Evolutionary conservation across 2,329 filamentous ascomycete genomes (phyloP).

Genomic region (Fusarium tricinctum): DNA sequence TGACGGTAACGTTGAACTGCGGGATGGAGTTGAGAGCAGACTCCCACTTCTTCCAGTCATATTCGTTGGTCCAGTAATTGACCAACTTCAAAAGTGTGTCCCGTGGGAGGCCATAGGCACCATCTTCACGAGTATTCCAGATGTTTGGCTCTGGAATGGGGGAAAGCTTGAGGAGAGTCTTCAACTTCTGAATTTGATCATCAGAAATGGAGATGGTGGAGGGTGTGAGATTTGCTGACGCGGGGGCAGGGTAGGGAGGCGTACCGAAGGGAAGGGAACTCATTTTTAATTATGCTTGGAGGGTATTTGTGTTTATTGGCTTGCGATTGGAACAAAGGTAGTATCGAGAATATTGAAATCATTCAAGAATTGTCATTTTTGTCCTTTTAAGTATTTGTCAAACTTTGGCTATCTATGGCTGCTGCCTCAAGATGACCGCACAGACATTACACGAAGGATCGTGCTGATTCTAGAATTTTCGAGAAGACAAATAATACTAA

Average conservation of each 20-base stretch:
- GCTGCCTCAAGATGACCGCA: background rate
- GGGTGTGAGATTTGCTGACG: constrained; percentile 27
- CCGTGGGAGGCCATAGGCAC: constrained; percentile 1
- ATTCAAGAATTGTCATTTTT: background rate
- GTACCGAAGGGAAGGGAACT: background rate
- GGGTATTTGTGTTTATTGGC: background rate
- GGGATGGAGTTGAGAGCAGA: constrained; percentile 29
- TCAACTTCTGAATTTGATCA: constrained; percentile 12
- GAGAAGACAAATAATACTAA: background rate
- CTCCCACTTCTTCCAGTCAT: constrained; percentile 39
- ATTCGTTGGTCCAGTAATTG: constrained; percentile 9
- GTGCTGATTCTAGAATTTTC: background rate
- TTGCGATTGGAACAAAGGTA: background rate
- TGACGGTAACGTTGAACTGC: constrained; percentile 28
- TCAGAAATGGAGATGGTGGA: constrained; percentile 17
- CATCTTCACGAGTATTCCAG: constrained; percentile 13
- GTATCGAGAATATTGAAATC: background rate
- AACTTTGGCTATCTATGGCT: background rate
- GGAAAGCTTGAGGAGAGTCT: constrained; percentile 14
- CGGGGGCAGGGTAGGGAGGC: constrained; percentile 1
- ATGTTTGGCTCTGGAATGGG: constrained; percentile 2
- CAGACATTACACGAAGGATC: background rate
- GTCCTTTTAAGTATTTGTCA: background rate
- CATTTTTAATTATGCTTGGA: background rate
- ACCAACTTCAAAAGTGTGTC: background rate